Evolutionary conservation across 805 yeast genomes (phyloP).

Genomic region (Alloascoidea africana): DNA sequence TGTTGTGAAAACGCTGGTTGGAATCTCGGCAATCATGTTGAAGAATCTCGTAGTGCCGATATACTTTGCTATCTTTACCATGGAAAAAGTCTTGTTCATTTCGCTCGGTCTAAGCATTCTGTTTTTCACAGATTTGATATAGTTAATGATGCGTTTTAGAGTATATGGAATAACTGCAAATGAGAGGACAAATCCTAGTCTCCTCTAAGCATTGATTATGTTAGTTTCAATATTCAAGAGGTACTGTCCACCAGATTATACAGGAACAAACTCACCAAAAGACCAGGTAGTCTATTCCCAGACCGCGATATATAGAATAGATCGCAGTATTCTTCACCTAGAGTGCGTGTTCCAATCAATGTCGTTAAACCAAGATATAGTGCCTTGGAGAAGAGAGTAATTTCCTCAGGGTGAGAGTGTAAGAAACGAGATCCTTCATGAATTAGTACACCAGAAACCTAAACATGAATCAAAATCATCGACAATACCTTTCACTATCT

Average conservation of each 20-base stretch:
- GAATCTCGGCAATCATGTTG: neutral
- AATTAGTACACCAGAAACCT: constrained; percentile 1
- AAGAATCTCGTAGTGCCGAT: neutral
- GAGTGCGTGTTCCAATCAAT: constrained; percentile 55
- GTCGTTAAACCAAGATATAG: constrained; percentile 68
- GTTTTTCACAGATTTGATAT: neutral
- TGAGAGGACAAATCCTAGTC: constrained; percentile 43
- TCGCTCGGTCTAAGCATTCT: neutral
- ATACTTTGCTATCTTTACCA: neutral
- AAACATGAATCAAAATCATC: neutral
- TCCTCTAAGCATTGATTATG: constrained; percentile 15
- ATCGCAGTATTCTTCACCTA: constrained; percentile 93
- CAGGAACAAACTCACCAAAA: neutral
- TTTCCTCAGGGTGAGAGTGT: constrained; percentile 46
- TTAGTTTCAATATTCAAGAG: neutral
- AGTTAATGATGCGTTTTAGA: constrained; percentile 5
- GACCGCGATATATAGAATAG: constrained; percentile 42
- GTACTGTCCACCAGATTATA: neutral
- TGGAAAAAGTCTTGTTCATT: neutral
- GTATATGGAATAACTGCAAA: constrained; percentile 51
- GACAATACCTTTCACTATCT: constrained; percentile 24
- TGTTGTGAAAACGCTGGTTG: too few relatives aligned
- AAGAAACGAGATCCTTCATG: constrained; percentile 31
- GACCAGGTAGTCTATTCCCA: constrained; percentile 20
- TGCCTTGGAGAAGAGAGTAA: constrained; percentile 40